A percentile compares a stretch with the other conserved stretches of the same genome.
phyloP scores from a whole-genome alignment of 768 basidiomycete species.

The Termitomyces sp. region DNA sequence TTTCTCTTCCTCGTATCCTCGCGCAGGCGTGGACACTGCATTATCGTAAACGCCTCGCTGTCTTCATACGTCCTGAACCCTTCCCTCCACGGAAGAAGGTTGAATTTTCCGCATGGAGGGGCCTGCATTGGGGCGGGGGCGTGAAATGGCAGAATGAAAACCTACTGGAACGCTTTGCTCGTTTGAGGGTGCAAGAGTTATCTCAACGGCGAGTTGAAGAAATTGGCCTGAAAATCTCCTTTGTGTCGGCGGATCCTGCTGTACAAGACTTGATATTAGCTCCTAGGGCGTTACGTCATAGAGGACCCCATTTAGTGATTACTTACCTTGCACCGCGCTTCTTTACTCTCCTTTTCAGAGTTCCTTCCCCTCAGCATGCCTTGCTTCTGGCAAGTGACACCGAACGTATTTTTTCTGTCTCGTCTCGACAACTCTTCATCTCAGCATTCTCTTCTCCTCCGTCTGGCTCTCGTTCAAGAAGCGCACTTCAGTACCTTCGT shows the following conservation, averaged over 20 bases:
- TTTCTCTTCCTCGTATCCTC: slow-evolving; percentile 55
- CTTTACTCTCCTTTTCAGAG: background rate
- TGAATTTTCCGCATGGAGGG: slow-evolving; percentile 22
- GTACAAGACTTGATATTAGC: background rate
- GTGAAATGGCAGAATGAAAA: background rate
- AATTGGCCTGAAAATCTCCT: background rate
- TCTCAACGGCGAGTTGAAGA: background rate
- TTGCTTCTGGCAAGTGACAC: background rate
- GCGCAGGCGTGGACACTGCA: slow-evolving; percentile 58
- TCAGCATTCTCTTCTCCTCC: background rate
- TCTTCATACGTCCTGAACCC: slow-evolving; percentile 58
- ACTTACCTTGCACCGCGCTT: background rate
- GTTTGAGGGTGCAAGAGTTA: background rate
- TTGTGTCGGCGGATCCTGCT: background rate
- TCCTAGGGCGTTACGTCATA: background rate
- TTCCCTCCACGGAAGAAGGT: slow-evolving; percentile 23
- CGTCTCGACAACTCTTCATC: background rate
- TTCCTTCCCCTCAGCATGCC: background rate
- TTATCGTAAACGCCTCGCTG: slow-evolving; percentile 49
- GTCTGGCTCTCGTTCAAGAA: background rate
- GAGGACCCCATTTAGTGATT: background rate
- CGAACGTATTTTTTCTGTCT: background rate
- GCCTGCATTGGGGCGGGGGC: background rate
- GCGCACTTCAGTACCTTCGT: background rate
- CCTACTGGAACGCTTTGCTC: background rate